Conservation (phyloP, 257 asterid genomes). For the Forsythia suspensa region DNA sequence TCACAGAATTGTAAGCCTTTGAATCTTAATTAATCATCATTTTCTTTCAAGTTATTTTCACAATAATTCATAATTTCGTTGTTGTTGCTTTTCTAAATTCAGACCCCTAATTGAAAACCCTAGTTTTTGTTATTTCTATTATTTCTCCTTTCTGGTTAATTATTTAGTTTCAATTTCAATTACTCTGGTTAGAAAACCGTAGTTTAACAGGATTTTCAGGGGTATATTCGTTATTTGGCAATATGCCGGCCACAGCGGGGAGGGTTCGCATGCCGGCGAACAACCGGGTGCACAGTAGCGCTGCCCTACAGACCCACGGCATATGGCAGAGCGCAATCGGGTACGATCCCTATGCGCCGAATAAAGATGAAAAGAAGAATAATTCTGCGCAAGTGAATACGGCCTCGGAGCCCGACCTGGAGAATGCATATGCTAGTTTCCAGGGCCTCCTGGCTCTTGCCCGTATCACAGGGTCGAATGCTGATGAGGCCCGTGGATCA, state of each 20-base stretch:
- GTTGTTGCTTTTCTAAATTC: background rate
- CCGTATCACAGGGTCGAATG: conserved; percentile 78
- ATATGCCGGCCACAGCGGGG: conserved; percentile 99
- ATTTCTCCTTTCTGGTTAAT: background rate
- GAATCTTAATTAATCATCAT: no score
- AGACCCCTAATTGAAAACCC: background rate
- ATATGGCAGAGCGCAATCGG: conserved; percentile 99
- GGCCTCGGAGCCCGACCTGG: conserved; percentile 65
- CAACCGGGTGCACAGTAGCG: conserved; percentile 99
- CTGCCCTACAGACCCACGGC: conserved; percentile 96
- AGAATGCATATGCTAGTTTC: conserved; percentile 83
- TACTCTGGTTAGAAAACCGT: background rate
- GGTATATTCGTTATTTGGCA: conserved; percentile 16
- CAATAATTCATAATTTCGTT: background rate
- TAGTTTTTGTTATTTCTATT: background rate
- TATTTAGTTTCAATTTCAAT: background rate
- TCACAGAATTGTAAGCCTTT: no score
- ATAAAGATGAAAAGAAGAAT: conserved; percentile 52
- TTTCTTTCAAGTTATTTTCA: no score
- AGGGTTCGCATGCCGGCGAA: conserved; percentile 99
- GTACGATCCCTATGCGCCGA: conserved; percentile 93
- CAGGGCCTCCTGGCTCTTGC: conserved; percentile 95
- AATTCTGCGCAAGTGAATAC: conserved; percentile 36
- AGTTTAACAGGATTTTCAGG: background rate
- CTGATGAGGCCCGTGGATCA: conserved; percentile 87